phyloP scores from a whole-genome alignment of 2,329 filamentous ascomycete species.

The Fusarium graminum region DNA sequence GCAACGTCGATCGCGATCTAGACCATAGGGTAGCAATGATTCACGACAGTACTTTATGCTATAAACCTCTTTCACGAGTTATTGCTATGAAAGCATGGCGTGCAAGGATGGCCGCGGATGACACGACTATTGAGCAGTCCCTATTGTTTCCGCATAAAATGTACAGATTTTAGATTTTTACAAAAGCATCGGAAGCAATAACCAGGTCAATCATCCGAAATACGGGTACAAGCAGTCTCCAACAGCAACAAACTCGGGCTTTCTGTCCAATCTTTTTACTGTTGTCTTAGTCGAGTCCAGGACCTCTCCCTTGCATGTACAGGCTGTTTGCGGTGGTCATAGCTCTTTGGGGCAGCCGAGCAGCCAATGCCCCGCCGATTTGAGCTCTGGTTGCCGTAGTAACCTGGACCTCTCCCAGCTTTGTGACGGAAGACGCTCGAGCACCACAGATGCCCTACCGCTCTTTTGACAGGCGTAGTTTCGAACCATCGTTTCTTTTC shows the following conservation, averaged over 20 bases:
- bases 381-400: constrained; percentile 21
- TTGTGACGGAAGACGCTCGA: constrained; percentile 34
- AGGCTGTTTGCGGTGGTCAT: constrained; percentile 8
- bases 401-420: constrained; percentile 21
- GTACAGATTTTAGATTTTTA: constrained; percentile 8
- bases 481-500: constrained; percentile 34
- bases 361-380: constrained; percentile 31
- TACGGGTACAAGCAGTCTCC: not conserved
- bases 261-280: constrained; percentile 14
- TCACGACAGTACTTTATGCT: constrained; percentile 12
- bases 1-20: constrained; percentile 13
- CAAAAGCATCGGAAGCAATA: not conserved
- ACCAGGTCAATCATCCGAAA: not conserved
- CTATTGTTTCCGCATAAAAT: constrained; percentile 2
- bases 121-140: constrained; percentile 16
- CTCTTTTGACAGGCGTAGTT: constrained; percentile 44
- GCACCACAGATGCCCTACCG: constrained; percentile 42
- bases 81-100: not conserved
- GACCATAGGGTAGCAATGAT: constrained; percentile 1
- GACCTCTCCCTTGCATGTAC: constrained; percentile 17
- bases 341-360: constrained; percentile 32
- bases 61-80: not conserved
- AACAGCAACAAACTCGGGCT: constrained; percentile 1
- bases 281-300: constrained; percentile 23
- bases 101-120: not conserved